Base-by-base conservation (phyloP, 129 eudicot genomes). In the Ambrosia trifida region DNA sequence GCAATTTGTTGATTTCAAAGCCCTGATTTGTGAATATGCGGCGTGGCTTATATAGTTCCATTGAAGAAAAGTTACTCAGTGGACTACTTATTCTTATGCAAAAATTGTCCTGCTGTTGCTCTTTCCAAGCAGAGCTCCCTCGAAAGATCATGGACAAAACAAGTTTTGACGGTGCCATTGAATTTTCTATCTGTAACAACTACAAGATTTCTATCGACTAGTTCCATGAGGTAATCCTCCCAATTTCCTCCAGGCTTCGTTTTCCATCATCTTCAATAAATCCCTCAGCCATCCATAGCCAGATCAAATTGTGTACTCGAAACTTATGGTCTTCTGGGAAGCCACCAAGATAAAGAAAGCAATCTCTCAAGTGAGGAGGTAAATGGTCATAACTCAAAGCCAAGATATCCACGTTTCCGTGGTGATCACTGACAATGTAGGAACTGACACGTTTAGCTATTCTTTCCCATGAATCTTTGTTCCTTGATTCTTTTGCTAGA, bases 221-320 rank as follows among this genome's bases (percentile, higher is more conserved):
- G 18, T 5, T 76, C 68, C 50, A 14, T 43, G 20, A 76, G 59
- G 61, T 61, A 77, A 69, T 9, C 70, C n/a, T 46, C 36, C 73
- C 79, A 38, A 32, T 18, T 10, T 52, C 76, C 20, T 82, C 78
- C 62, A 69, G 30, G 52, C 77, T 68, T 35, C 32, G 70, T 11
- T 8, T 46, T 62, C 36, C 43, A 40, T 1, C 57, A 24, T 38
- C 24, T 49, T 63, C 16, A 9, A 77, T 20, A 52, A 70, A 77
- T 18, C 78, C 78, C 74, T 78, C 83, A 2, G 83, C 86, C 11
- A 78, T 31, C 86, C 86, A 82, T 46, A 82, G n/a, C 67, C 68
- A 2, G 3, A 68, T 64, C 68, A 78, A 36, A 11, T 7, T 24
- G 9, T 9, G 7, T 11, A 38, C 43, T 1, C 4, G 12, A 24